These are phyloP conservation scores for Psilocybe sp. DNA, from an alignment of 768 basidiomycete species.

Conservation along the genomic window DNA sequence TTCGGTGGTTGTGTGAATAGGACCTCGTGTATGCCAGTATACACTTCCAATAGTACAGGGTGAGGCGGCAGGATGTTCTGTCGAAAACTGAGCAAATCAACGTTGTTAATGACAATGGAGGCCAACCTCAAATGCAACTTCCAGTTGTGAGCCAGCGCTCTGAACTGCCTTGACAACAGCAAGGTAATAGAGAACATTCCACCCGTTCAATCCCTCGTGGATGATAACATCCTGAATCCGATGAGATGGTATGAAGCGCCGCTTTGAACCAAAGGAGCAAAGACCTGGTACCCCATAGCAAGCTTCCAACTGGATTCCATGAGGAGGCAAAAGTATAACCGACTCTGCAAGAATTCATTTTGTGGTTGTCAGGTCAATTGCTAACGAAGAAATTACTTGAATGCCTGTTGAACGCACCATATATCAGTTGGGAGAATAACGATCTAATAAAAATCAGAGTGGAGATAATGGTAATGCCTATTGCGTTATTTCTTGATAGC, in stretches of 20 bases:
- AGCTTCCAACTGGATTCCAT: constrained; percentile 76
- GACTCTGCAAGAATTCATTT: constrained; percentile 48
- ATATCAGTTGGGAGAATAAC: constrained; percentile 10
- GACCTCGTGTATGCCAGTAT: constrained; percentile 54
- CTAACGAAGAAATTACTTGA: not conserved
- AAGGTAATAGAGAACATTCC: constrained; percentile 72
- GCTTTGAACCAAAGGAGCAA: constrained; percentile 30
- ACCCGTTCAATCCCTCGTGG: constrained; percentile 69
- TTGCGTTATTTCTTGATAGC: not conserved
- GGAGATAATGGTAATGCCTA: not conserved
- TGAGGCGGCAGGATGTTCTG: constrained; percentile 68
- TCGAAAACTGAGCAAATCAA: constrained; percentile 1
- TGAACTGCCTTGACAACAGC: constrained; percentile 39
- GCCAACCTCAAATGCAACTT: constrained; percentile 62
- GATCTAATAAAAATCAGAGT: not conserved
- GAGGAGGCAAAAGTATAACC: constrained; percentile 58
- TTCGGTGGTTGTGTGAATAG: constrained; percentile 19
- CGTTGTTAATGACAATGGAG: constrained; percentile 1
- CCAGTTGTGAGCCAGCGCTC: constrained; percentile 29
- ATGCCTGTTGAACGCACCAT: constrained; percentile 12
- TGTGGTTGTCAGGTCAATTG: too few species aligned
- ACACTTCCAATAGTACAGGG: constrained; percentile 56
- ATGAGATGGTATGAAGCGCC: constrained; percentile 59
- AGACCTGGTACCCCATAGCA: constrained; percentile 51
- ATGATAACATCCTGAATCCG: constrained; percentile 62